Evolutionary conservation across 2,329 filamentous ascomycete species (phyloP).

Genomic region (Fusarium pseudocircinatum): DNA sequence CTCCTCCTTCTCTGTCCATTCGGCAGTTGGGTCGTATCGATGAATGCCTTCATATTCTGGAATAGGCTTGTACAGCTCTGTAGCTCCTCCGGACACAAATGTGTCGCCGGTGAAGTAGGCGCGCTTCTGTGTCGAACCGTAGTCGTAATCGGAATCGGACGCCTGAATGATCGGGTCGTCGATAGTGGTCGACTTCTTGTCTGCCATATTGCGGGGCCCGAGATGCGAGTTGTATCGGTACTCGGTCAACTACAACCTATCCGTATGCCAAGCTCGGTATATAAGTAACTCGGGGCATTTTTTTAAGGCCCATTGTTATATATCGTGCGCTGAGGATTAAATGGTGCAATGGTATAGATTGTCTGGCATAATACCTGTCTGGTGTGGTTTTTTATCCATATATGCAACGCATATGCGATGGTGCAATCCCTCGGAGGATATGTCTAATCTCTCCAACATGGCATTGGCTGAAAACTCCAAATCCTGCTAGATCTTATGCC

Average conservation of each 20-base stretch:
- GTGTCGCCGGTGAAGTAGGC: background rate
- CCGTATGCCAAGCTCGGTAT: background rate
- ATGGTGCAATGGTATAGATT: background rate
- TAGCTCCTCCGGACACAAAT: slow-evolving; percentile 1
- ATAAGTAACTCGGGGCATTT: background rate
- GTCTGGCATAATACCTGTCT: background rate
- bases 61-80: slow-evolving; percentile 58
- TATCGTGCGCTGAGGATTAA: background rate
- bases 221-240: background rate
- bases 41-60: slow-evolving; percentile 66
- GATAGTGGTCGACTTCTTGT: background rate
- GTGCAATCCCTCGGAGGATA: background rate
- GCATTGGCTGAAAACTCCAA: background rate
- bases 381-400: background rate
- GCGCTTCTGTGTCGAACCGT: background rate
- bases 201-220: background rate
- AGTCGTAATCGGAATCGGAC: background rate
- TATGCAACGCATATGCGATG: background rate
- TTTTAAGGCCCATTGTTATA: no score
- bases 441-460: background rate
- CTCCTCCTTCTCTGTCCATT: slow-evolving; percentile 68
- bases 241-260: background rate
- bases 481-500: background rate
- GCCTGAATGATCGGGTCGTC: background rate
- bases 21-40: slow-evolving; percentile 65